phyloP scores from a whole-genome alignment of 257 asterid species.

The Petunia axillaris region DNA sequence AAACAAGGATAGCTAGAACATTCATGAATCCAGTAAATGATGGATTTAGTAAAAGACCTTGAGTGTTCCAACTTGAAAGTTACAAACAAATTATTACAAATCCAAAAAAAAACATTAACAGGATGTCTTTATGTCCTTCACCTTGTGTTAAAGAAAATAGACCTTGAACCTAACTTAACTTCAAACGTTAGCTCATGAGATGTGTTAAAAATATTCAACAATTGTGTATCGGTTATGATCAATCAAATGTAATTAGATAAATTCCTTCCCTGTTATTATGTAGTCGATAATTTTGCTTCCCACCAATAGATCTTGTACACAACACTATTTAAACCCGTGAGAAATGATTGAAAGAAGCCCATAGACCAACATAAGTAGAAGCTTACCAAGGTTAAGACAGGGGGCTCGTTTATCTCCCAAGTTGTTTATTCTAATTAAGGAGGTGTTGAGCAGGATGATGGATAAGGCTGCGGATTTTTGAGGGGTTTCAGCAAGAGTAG shows the following conservation, averaged over 20 bases:
- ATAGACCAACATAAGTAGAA: conserved; percentile 4
- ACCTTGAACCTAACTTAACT: not conserved
- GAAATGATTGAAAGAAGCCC: not conserved
- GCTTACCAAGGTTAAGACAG: conserved; percentile 47
- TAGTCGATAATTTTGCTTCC: not conserved
- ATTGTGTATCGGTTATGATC: not conserved
- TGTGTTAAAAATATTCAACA: not conserved
- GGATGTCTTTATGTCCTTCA: conserved; percentile 11
- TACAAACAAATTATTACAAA: not conserved
- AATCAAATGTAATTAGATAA: not conserved
- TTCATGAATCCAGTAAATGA: not conserved
- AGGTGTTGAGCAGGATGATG: too few relatives aligned
- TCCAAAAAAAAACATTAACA: conserved; percentile 1
- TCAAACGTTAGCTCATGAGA: not conserved
- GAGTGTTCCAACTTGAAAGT: conserved; percentile 13
- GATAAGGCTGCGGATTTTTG: too few relatives aligned
- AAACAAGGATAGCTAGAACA: conserved; percentile 22
- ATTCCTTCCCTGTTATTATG: not conserved
- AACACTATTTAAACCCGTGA: not conserved
- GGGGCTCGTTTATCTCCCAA: too few relatives aligned
- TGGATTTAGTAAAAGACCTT: conserved; percentile 1
- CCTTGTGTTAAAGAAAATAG: not conserved
- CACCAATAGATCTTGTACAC: not conserved
- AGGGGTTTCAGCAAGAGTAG: too few relatives aligned
- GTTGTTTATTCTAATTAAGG: not conserved